A percentile compares a stretch with the other conserved stretches of the same genome.
These are phyloP conservation scores for Pestalotiopsis sp. DNA, from an alignment of 2,329 filamentous ascomycete genomes.

Conservation along the genomic window DNA sequence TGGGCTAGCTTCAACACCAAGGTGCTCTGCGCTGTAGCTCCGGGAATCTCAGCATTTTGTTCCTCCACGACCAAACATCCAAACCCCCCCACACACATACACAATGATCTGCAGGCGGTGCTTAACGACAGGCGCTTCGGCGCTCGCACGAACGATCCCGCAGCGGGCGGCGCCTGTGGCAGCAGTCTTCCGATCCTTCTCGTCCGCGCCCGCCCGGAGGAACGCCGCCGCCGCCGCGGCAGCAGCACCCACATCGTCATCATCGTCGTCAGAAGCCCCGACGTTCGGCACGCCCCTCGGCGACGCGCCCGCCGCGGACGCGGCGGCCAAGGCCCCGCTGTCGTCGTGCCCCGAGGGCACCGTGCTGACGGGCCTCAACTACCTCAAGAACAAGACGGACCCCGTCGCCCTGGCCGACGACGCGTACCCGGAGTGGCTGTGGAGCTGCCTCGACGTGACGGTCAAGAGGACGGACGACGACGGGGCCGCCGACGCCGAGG, in stretches of 20 bases:
- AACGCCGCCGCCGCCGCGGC: slow-evolving; percentile 15
- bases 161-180: neutral
- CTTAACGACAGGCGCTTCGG: slow-evolving; percentile 46
- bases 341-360: slow-evolving; percentile 70
- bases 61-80: neutral
- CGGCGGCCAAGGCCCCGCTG: slow-evolving; percentile 23
- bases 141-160: slow-evolving; percentile 18
- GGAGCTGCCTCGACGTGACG: slow-evolving; percentile 67
- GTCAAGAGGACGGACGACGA: slow-evolving; percentile 54
- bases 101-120: slow-evolving; percentile 50
- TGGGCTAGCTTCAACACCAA: slow-evolving; percentile 12
- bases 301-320: slow-evolving; percentile 16
- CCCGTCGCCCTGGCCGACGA: slow-evolving; percentile 74
- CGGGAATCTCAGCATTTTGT: neutral
- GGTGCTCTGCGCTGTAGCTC: neutral
- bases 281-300: slow-evolving; percentile 30
- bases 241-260: slow-evolving; percentile 31
- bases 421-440: slow-evolving; percentile 82
- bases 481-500: slow-evolving; percentile 61
- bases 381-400: slow-evolving; percentile 72
- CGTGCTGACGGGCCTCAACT: slow-evolving; percentile 74
- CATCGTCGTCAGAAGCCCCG: slow-evolving; percentile 24
- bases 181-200: slow-evolving; percentile 10
- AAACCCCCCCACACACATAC: slow-evolving; percentile 10
- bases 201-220: slow-evolving; percentile 18